Base-by-base conservation (phyloP, 2,329 filamentous ascomycete genomes). In the Rhynchosporium agropyri region DNA sequence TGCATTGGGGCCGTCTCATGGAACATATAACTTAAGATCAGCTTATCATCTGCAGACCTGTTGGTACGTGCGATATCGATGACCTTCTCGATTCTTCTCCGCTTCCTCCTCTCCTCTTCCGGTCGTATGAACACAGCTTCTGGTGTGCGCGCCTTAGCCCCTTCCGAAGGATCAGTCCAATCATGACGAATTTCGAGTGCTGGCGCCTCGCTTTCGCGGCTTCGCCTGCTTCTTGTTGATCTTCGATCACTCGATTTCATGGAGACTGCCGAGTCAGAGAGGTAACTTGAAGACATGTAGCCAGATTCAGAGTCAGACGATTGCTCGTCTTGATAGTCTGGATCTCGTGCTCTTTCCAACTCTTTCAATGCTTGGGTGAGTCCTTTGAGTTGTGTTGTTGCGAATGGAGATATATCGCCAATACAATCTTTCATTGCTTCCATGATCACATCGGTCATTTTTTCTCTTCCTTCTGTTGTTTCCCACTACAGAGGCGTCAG, bases 1-100 rank as follows among this genome's bases (percentile, higher is more conserved):
- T 55, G 51, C 51, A 55, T 42, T 42, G 38, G 51, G 36, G 38
- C 49, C 31, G 49, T 55, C 38, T 55, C 51, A 55, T 55, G 13
- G 10, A 55, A 55, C 51, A 55, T 55, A 31, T 55, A 55, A 20
- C 36, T 43, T 38, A 55, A 42, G 8, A 55, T n/a, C 20, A 55
- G n/a, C n/a, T 55, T 55, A 15, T 55, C 51, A 29, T 55, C 51
- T 28, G 51, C 36, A 3, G 51, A 43, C 9, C 51, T 36, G 10
- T 20, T 26, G 13, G 36, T 43, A 12, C 13, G 28, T 29, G 51
- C 51, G 31, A 43, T 26, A 15, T 55, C 51, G 8, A 38, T 12
- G 20, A 55, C 43, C 51, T 43, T 55, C 26, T 55, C 36, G 31
- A 55, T 29, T 12, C 51, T 12, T 12, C n/a, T 55, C n/a, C 20